phyloP scores from a whole-genome alignment of 345 rosid species.

The Anastatica hierochuntica region DNA sequence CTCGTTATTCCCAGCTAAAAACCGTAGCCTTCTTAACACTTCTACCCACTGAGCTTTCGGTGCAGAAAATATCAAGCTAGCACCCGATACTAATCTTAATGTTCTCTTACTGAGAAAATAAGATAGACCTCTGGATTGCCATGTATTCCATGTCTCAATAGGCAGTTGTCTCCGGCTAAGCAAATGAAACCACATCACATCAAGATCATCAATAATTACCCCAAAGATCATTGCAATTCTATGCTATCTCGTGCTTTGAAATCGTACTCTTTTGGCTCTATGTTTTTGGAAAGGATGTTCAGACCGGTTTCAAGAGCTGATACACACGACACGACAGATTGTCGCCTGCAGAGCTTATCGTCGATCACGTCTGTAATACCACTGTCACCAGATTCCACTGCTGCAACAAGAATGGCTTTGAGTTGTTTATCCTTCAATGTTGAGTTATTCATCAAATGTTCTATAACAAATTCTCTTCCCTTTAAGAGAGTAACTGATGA shows the following conservation, averaged over 20 bases:
- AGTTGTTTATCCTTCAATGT: conserved; percentile 61
- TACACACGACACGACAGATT: conserved; percentile 41
- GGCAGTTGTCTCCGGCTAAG: conserved; percentile 20
- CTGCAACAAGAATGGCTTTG: conserved; percentile 47
- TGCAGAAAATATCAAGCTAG: conserved; percentile 60
- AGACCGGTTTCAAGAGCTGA: conserved; percentile 36
- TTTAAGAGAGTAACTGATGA: conserved; percentile 41
- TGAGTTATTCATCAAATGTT: conserved; percentile 40
- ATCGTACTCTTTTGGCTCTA: conserved; percentile 25
- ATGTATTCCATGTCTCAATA: conserved; percentile 43
- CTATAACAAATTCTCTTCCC: conserved; percentile 36
- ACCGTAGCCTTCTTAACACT: conserved; percentile 36
- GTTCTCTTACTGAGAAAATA: conserved; percentile 68
- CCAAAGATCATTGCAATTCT: not conserved
- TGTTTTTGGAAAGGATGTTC: conserved; percentile 32
- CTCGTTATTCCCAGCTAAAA: conserved; percentile 25
- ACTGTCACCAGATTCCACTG: conserved; percentile 31
- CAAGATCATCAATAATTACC: not conserved
- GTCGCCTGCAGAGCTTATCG: conserved; percentile 40
- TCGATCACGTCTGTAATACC: conserved; percentile 30
- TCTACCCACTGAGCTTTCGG: conserved; percentile 51
- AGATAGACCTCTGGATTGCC: conserved; percentile 48
- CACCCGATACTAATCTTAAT: conserved; percentile 62
- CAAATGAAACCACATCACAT: not conserved
- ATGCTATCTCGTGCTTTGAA: too few relatives aligned